phyloP scores from a whole-genome alignment of 2,329 filamentous ascomycete genomes.

The Fusarium humuli region DNA sequence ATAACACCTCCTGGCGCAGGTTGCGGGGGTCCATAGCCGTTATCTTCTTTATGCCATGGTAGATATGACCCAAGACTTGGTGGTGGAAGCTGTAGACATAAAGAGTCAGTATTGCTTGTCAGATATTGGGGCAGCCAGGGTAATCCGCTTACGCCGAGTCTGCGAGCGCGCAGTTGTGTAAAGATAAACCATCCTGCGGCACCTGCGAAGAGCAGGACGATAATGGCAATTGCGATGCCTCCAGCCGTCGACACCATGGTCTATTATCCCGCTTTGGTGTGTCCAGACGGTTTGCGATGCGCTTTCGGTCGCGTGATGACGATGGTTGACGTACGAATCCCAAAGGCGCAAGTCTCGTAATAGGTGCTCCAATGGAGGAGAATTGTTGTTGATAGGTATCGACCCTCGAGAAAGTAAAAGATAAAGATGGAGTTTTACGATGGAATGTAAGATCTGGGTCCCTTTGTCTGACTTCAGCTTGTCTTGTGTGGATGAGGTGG shows the following conservation, averaged over 20 bases:
- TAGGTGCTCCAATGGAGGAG: neutral
- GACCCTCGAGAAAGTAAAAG: neutral
- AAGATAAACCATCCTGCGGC: constrained; percentile 76
- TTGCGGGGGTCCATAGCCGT: constrained; percentile 63
- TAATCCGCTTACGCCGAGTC: constrained; percentile 70
- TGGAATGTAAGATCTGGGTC: neutral
- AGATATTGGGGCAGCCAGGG: neutral
- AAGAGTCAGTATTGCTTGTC: constrained; percentile 18
- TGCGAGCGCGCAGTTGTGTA: constrained; percentile 77
- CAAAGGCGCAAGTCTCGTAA: constrained; percentile 9
- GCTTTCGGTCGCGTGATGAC: constrained; percentile 22
- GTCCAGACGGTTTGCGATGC: constrained; percentile 18
- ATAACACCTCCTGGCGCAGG: constrained; percentile 71
- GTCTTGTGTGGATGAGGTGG: constrained; percentile 31
- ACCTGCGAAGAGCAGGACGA: constrained; percentile 69
- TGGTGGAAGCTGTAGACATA: constrained; percentile 69
- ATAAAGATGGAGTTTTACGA: neutral
- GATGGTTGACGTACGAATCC: neutral
- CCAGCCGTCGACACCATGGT: constrained; percentile 70
- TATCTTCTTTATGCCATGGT: constrained; percentile 71
- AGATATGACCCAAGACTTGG: constrained; percentile 76
- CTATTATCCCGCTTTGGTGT: constrained; percentile 7
- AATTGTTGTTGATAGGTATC: neutral
- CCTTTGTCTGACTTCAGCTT: constrained; percentile 17
- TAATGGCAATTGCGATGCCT: constrained; percentile 78